These are phyloP conservation scores for Mortierella sp. DNA, from an alignment of 371 early-diverging fungal genomes.

Conservation along the genomic window DNA sequence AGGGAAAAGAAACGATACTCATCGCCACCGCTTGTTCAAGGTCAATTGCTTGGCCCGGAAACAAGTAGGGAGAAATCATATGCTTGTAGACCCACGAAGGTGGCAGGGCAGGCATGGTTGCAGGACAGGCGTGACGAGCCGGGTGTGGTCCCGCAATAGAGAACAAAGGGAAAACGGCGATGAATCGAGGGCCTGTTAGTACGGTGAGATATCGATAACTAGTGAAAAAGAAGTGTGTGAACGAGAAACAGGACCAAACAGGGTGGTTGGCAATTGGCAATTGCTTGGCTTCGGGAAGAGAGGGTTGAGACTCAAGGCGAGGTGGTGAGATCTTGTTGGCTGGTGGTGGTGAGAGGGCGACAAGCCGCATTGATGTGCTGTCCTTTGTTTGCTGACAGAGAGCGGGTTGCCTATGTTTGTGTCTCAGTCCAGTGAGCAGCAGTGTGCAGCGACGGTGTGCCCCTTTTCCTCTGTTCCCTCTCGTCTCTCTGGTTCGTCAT, in stretches of 20 bases:
- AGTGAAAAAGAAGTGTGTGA: not conserved
- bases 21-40: not conserved
- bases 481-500: not conserved
- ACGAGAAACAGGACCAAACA: conserved; percentile 5
- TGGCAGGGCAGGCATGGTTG: not conserved
- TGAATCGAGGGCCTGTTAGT: not conserved
- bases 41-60: not conserved
- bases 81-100: not conserved
- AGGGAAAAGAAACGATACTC: not conserved
- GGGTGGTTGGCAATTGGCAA: not conserved
- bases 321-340: not conserved
- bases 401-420: not conserved
- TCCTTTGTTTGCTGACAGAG: not conserved
- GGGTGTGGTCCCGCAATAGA: not conserved
- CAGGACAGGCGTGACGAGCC: not conserved
- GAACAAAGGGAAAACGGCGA: not conserved
- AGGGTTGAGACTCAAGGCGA: not conserved
- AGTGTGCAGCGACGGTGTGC: not conserved
- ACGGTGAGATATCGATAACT: not conserved
- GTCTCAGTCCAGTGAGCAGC: not conserved
- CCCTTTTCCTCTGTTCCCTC: not conserved
- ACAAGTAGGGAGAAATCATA: not conserved
- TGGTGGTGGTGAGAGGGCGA: not conserved
- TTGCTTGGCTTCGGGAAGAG: not conserved
- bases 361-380: not conserved